phyloP scores from a whole-genome alignment of 768 basidiomycete species.

The Gloeostereum incarnatum region DNA sequence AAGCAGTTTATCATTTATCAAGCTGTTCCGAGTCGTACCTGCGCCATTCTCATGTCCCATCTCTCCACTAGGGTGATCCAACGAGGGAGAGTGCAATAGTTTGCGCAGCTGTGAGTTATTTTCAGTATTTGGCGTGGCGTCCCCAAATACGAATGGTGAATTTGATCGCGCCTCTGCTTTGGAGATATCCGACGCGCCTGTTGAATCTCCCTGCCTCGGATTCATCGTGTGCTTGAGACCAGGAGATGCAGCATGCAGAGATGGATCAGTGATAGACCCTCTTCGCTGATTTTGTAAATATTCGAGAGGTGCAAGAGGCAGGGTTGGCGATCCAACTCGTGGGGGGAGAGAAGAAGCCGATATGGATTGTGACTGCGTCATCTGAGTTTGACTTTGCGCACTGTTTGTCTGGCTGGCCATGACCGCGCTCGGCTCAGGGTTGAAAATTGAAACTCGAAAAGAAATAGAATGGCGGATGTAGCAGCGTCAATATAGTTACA shows the following conservation, averaged over 20 bases:
- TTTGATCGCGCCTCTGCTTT: slow-evolving; percentile 43
- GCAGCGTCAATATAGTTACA: no score
- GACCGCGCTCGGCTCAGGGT: no score
- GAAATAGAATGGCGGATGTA: slow-evolving; percentile 63
- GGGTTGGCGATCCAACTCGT: slow-evolving; percentile 34
- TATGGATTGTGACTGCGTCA: slow-evolving; percentile 4
- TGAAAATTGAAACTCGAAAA: slow-evolving; percentile 39
- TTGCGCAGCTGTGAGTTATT: slow-evolving; percentile 43
- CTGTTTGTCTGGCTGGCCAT: no score
- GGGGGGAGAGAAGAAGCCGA: neutral
- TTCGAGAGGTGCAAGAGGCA: slow-evolving; percentile 68
- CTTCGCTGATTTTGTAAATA: slow-evolving; percentile 74
- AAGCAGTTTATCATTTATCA: no score
- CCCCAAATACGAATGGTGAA: slow-evolving; percentile 66
- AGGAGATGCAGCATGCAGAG: slow-evolving; percentile 50
- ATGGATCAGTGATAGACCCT: slow-evolving; percentile 79
- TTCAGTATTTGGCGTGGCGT: slow-evolving; percentile 38
- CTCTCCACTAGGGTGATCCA: no score
- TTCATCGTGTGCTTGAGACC: slow-evolving; percentile 10
- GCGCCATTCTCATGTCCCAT: no score
- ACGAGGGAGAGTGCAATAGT: slow-evolving; percentile 48
- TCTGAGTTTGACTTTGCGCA: no score
- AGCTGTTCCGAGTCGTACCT: no score
- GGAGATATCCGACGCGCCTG: slow-evolving; percentile 14
- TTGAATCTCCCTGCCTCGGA: slow-evolving; percentile 8